Base-by-base conservation (phyloP, 441 rosid species). In the Flueggea neowawraea region DNA sequence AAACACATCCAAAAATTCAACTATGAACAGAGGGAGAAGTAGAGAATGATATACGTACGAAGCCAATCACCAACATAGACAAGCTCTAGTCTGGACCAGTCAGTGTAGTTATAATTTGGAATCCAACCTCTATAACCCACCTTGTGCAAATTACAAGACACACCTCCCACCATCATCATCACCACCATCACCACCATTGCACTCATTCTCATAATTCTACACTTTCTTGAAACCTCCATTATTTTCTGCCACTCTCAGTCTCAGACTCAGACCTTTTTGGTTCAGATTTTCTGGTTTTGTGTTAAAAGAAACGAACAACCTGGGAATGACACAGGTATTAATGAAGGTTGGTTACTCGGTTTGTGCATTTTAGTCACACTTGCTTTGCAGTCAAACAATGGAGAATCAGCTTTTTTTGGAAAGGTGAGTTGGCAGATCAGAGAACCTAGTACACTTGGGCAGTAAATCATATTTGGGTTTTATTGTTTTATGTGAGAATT, bases 11-110 rank as follows among this genome's bases (percentile, higher is more conserved):
- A 22, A 22, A 22, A 22, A 22, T 22, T 22, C 28, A 22, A 6
- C 33, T 55, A 32, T 22, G 28, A 22, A 22, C 28, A 0, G 16
- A 13, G 15, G 6, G n/a, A n/a, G n/a, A 50, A 13, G 9, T 0
- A 61, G 53, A 45, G 4, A 12, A 1, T 32, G 2, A 22, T 22
- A 2, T 22, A 72, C 76, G 0, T 69, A 85, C 85, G 12, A 16
- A 85, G 82, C 88, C 90, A 85, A 43, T 79, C 86, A 16, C 72
- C 73, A 51, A 77, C 73, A 31, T 65, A 77, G 71, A 80, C 59
- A 17, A 31, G 66, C 51, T 74, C 36, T 11, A 43, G 61, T 11
- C 15, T 53, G 8, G 79, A 67, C 90, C 88, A 85, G 3, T 63
- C 62, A 47, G 83, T 73, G 64, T 77, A 82, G 55, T 82, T 85